These are phyloP conservation scores for Wallacemonas sp. DNA, from an alignment of 208 protist species.

Conservation along the genomic window DNA sequence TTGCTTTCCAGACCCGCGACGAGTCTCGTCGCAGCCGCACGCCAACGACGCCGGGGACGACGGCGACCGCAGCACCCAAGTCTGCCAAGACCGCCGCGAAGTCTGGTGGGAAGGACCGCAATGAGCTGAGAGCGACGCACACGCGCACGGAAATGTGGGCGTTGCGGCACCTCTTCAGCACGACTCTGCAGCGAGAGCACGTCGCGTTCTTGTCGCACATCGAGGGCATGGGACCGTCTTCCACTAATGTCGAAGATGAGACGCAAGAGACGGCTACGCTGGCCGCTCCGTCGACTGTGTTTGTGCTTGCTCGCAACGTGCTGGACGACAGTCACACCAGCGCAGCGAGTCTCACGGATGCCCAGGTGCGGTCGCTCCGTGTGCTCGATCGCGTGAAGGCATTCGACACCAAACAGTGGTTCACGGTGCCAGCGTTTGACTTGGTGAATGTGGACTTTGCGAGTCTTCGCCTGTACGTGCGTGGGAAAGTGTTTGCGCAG, in stretches of 20 bases:
- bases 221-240: neutral
- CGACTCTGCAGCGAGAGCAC: neutral
- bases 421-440: constrained; percentile 77
- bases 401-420: constrained; percentile 70
- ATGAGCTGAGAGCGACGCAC: constrained; percentile 2
- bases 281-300: neutral
- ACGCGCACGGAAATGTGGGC: neutral
- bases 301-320: neutral
- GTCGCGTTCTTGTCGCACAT: neutral
- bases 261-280: neutral
- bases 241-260: too few species aligned
- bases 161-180: neutral
- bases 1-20: constrained; percentile 19
- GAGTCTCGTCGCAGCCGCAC: neutral
- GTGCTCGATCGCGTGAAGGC: constrained; percentile 48
- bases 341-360: constrained; percentile 20
- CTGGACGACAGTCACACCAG: neutral
- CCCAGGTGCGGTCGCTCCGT: constrained; percentile 40
- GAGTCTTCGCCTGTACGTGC: constrained; percentile 63
- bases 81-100: neutral
- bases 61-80: neutral
- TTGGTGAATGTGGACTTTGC: constrained; percentile 76
- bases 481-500: constrained; percentile 37
- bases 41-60: neutral
- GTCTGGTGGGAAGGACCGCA: neutral